Evolutionary conservation across 1,139 yeast genomes (phyloP), one percentile per base, ranked within the genome.

Genomic region (Suhomyces maxii): DNA sequence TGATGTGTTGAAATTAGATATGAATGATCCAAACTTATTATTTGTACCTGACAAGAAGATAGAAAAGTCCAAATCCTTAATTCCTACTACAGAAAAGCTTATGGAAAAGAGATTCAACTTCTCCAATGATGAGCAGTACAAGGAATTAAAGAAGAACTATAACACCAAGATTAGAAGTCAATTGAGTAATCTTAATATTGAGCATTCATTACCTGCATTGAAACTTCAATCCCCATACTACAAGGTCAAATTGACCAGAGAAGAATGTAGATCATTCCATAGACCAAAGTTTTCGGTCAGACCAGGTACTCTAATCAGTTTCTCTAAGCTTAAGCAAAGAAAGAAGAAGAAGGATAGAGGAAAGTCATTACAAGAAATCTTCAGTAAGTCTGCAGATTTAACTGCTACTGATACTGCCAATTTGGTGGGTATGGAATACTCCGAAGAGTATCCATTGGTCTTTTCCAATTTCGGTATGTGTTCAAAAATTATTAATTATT

Each of bases 401-500:
- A 85, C 98, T 0, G 64, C 86, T 4, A 89, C 96, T 26, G 99
- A 95, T 61, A 80, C 89, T 1, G 89, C 90, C 0, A 82, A 83
- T 13, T 77, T 89, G 26, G 81, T 89, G 49, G 77, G 89, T 44
- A 72, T 90, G 75, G 99, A 95, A 63, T 93, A 90, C 60, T 81
- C 95, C 7, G 99, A 95, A 64, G 97, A 93, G 63, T 78, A 78
- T 47, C 99, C 99, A 0, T 69, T 84, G 48, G 86, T 89, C 6
- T 67, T 93, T 34, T 86, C 95, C 5, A 89, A 88, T 51, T 89
- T 86, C 64, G 99, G 99, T 49, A 95, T 95, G 99, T 96, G 97
- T 8, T 86, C 93, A 34, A 93, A 93, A 62, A 71, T 95, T 51
- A 87, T 95, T 56, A 95, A 95, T 59, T 95, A 95, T 61, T 95